Evolutionary conservation across 2,329 filamentous ascomycete species (phyloP).

Genomic region (Pezicula neosporulosa): DNA sequence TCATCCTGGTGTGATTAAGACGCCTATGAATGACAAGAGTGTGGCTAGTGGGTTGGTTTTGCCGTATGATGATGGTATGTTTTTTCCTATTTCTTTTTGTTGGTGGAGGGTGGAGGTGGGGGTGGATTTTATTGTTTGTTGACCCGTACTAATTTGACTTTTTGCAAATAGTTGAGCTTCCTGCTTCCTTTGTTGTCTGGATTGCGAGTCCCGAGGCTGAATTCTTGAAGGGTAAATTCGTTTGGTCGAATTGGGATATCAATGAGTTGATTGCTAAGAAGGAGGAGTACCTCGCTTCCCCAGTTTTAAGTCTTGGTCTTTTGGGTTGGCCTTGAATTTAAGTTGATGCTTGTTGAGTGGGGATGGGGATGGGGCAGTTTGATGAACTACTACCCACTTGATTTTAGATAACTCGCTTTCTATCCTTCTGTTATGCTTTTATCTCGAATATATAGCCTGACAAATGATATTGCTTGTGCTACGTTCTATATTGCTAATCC

Average conservation of each 20-base stretch:
- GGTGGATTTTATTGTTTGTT: too few species aligned
- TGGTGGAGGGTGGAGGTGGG: too few species aligned
- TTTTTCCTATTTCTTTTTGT: not conserved
- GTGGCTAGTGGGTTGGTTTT: not conserved
- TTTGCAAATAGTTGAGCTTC: constrained; percentile 4
- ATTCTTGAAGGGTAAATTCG: constrained; percentile 34
- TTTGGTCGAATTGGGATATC: constrained; percentile 38
- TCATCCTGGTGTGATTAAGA: constrained; percentile 6
- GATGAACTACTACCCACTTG: too few species aligned
- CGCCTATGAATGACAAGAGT: constrained; percentile 5
- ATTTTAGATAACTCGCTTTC: too few species aligned
- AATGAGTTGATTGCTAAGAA: constrained; percentile 29
- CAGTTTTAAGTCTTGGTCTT: not conserved
- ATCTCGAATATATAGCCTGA: too few species aligned
- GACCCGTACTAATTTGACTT: not conserved
- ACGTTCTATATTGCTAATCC: too few species aligned
- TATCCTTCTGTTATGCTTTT: too few species aligned
- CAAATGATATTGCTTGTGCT: too few species aligned
- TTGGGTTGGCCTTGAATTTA: not conserved
- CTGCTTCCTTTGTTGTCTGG: constrained; percentile 25
- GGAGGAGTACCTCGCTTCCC: constrained; percentile 11
- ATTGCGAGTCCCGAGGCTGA: constrained; percentile 32
- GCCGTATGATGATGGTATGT: constrained; percentile 7
- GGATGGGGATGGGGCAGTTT: too few species aligned
- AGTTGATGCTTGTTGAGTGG: too few species aligned